These are phyloP conservation scores for Heteromeles arbutifolia DNA, from an alignment of 306 rosid species.

Conservation along the genomic window DNA sequence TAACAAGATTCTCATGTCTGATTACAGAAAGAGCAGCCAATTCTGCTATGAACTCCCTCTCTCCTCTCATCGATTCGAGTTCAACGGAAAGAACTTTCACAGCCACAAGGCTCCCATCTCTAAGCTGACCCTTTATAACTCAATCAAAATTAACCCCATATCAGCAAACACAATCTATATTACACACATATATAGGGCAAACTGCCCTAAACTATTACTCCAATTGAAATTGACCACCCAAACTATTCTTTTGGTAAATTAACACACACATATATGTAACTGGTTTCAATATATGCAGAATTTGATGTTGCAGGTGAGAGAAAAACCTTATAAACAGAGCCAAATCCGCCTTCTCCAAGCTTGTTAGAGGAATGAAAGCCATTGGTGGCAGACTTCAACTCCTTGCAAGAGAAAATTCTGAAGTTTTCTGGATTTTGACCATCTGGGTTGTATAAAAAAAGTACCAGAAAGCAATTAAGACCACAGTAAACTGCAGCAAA, in stretches of 20 bases:
- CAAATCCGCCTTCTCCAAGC: conserved; percentile 88
- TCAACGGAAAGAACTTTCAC: conserved; percentile 76
- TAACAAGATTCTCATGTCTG: conserved; percentile 70
- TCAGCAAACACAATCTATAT: conserved; percentile 1
- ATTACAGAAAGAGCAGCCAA: conserved; percentile 63
- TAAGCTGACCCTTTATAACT: conserved; percentile 58
- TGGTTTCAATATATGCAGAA: background rate
- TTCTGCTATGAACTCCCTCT: conserved; percentile 76
- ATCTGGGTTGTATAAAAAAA: conserved; percentile 16
- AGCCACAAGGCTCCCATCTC: conserved; percentile 58
- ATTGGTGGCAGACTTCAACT: conserved; percentile 62
- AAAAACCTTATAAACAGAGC: conserved; percentile 69
- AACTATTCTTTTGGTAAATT: too few relatives aligned
- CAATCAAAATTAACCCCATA: conserved; percentile 10
- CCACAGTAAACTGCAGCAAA: background rate
- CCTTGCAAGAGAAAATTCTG: conserved; percentile 51
- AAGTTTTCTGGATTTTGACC: conserved; percentile 37
- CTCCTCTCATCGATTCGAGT: conserved; percentile 79
- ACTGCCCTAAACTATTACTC: too few relatives aligned
- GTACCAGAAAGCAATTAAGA: background rate
- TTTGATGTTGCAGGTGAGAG: background rate
- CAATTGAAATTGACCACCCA: too few relatives aligned
- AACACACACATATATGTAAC: too few relatives aligned
- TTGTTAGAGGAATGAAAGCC: conserved; percentile 44
- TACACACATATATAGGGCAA: background rate